phyloP scores from a whole-genome alignment of 2,329 filamentous ascomycete genomes.

The Phaeophleospora eucalypticola region DNA sequence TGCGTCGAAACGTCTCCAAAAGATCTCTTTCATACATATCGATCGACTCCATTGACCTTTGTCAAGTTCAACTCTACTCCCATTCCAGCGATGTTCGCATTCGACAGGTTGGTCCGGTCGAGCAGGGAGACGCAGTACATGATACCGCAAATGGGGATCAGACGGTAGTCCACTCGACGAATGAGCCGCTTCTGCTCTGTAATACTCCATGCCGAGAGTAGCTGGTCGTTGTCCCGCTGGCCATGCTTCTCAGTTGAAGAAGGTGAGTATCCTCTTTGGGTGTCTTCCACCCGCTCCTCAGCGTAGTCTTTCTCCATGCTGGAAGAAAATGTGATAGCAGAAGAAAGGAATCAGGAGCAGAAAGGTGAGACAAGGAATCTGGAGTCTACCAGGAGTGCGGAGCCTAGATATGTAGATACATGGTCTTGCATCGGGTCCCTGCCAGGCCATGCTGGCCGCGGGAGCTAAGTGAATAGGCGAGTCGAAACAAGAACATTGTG shows the following conservation, averaged over 20 bases:
- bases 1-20: not conserved
- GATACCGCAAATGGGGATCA: slow-evolving; percentile 39
- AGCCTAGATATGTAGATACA: no score
- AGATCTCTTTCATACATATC: no score
- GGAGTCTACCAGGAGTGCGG: no score
- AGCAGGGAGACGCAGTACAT: slow-evolving; percentile 74
- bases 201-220: not conserved
- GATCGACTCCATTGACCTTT: not conserved
- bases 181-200: slow-evolving; percentile 44
- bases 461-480: no score
- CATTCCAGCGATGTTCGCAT: slow-evolving; percentile 6
- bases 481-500: no score
- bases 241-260: not conserved
- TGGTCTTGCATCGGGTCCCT: no score
- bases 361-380: no score
- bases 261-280: not conserved
- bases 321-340: no score
- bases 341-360: no score
- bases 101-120: slow-evolving; percentile 26
- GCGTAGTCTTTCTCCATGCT: not conserved
- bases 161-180: slow-evolving; percentile 57
- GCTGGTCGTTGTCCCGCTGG: not conserved
- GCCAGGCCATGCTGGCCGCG: no score
- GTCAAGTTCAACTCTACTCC: not conserved
- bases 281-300: not conserved